A percentile compares a stretch with the other conserved stretches of the same genome.
phyloP scores from a whole-genome alignment of 1,284 basidiomycete species.

The Cryptococcus amylolentus region DNA sequence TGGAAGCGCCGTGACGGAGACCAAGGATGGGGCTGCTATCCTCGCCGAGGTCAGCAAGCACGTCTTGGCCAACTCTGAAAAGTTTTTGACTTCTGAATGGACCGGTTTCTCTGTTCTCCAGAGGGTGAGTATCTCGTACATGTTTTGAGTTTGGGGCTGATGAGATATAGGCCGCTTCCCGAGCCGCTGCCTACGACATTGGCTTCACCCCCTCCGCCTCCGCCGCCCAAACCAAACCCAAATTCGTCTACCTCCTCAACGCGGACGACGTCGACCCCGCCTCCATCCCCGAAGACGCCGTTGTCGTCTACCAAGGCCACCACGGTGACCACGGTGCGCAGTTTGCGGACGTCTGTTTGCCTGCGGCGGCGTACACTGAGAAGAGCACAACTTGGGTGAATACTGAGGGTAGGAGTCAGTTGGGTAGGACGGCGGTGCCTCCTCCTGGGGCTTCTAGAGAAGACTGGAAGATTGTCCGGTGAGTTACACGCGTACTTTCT shows the following conservation, averaged over 20 bases:
- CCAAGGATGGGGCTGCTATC: conserved; percentile 76
- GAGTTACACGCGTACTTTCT: conserved; percentile 29
- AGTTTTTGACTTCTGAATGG: conserved; percentile 84
- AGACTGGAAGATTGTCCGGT: conserved; percentile 99
- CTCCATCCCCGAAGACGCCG: conserved; percentile 88
- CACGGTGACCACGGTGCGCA: conserved; percentile 97
- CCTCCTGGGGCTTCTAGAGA: conserved; percentile 92
- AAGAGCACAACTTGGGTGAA: conserved; percentile 95
- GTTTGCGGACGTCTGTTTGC: conserved; percentile 92
- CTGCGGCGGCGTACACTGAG: conserved; percentile 93
- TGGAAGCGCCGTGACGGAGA: conserved; percentile 81
- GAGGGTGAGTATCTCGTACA: conserved; percentile 58
- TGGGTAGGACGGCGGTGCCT: conserved; percentile 88
- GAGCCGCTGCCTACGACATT: conserved; percentile 91
- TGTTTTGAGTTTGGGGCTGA: neutral
- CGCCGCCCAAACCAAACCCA: conserved; percentile 72
- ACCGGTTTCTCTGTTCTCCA: conserved; percentile 93
- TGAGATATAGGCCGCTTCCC: conserved; percentile 62
- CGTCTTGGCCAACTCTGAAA: conserved; percentile 71
- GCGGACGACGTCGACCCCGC: conserved; percentile 90
- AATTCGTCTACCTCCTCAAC: conserved; percentile 96
- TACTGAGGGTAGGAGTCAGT: conserved; percentile 90
- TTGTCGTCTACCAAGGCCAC: conserved; percentile 99
- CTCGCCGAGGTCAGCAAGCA: conserved; percentile 76
- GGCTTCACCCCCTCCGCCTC: conserved; percentile 83